phyloP scores from a whole-genome alignment of 345 rosid species.

The Alliaria petiolata region DNA sequence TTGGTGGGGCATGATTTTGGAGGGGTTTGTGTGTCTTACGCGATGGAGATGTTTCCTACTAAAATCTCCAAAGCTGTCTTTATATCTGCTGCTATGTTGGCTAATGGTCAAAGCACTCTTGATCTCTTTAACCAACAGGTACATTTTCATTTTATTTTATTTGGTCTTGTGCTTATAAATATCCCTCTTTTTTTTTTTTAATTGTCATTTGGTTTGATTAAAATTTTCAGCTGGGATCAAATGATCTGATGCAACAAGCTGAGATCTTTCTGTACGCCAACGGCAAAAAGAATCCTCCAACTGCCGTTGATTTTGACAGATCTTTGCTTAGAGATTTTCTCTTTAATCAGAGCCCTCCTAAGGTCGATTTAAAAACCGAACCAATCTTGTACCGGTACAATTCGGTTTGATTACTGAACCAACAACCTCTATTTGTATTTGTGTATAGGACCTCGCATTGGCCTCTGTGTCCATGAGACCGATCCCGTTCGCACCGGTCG shows the following conservation, averaged over 20 bases:
- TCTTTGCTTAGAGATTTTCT: constrained; percentile 68
- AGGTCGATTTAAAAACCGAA: constrained; percentile 47
- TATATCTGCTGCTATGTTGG: constrained; percentile 84
- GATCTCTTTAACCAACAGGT: constrained; percentile 80
- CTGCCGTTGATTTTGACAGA: constrained; percentile 88
- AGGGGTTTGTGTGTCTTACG: constrained; percentile 83
- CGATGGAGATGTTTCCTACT: constrained; percentile 77
- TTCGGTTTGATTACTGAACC: constrained; percentile 4
- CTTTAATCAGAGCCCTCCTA: constrained; percentile 79
- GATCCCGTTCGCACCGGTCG: constrained; percentile 83
- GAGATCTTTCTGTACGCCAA: constrained; percentile 79
- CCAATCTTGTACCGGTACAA: background rate
- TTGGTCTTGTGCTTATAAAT: background rate
- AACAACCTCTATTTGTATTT: background rate
- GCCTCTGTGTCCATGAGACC: constrained; percentile 93
- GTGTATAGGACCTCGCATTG: constrained; percentile 73
- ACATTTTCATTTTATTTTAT: background rate
- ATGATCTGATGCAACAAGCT: constrained; percentile 70
- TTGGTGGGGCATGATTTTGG: constrained; percentile 98
- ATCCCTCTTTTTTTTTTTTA: background rate
- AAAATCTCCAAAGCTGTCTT: constrained; percentile 77
- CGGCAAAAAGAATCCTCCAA: constrained; percentile 76
- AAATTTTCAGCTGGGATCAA: constrained; percentile 53
- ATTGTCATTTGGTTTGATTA: background rate
- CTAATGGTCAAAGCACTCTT: constrained; percentile 72